Conservation (phyloP, 2,329 filamentous ascomycete species). For the Fusarium euwallaceae region DNA sequence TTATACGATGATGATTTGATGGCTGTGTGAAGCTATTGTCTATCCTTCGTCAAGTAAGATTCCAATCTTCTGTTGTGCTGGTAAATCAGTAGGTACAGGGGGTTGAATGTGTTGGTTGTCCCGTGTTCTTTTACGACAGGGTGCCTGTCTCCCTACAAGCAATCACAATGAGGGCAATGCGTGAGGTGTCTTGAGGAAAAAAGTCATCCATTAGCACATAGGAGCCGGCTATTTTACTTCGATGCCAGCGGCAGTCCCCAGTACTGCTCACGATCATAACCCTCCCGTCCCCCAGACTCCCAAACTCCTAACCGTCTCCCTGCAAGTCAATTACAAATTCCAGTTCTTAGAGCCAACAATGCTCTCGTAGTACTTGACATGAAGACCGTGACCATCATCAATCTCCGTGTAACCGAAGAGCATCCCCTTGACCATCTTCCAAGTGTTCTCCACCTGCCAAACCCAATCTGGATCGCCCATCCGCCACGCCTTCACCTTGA, state of each 20-base stretch:
- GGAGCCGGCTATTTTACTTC: not conserved
- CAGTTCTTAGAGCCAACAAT: not conserved
- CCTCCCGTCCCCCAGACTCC: not conserved
- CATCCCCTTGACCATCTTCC: conserved; percentile 3
- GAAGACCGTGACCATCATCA: not conserved
- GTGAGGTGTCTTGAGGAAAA: not conserved
- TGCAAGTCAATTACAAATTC: not conserved
- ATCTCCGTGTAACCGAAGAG: not conserved
- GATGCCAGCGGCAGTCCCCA: not conserved
- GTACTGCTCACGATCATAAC: no score
- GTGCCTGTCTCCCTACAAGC: not conserved
- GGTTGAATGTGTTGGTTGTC: no score
- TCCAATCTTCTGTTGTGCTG: no score
- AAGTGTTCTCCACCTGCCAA: not conserved
- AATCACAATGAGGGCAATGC: not conserved
- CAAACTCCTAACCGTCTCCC: not conserved
- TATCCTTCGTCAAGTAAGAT: no score
- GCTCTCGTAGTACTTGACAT: not conserved
- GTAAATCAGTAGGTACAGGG: no score
- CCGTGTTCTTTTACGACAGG: no score
- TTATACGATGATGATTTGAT: no score
- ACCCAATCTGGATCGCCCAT: not conserved
- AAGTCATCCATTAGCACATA: not conserved
- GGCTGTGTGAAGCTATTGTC: no score
- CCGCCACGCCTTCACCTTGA: not conserved